Percentiles rank a stretch among this genome's conserved stretches.
Conservation (phyloP, 805 yeast genomes). For the Blastobotrys peoriensis region DNA sequence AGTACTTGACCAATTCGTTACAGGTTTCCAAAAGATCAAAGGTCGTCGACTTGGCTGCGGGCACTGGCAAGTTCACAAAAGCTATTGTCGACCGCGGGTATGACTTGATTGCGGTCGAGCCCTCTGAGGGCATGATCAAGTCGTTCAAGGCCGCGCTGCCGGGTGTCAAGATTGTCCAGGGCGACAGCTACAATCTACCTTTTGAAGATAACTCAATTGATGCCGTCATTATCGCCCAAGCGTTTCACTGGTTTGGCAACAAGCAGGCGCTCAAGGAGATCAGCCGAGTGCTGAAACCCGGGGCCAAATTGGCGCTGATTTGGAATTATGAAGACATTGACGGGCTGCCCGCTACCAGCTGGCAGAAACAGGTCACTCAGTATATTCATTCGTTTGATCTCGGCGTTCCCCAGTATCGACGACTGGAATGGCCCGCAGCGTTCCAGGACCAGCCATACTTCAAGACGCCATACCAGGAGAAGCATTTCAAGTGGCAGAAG, state of each 20-base stretch:
- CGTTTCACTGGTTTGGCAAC: slow-evolving; percentile 64
- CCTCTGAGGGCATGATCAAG: slow-evolving; percentile 51
- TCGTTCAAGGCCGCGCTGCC: slow-evolving; percentile 46
- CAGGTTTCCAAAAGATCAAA: slow-evolving; percentile 30
- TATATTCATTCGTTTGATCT: slow-evolving; percentile 35
- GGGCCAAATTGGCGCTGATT: slow-evolving; percentile 47
- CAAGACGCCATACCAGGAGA: slow-evolving; percentile 32
- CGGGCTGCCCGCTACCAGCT: slow-evolving; percentile 25
- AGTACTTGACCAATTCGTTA: slow-evolving; percentile 37
- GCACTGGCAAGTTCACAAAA: slow-evolving; percentile 59
- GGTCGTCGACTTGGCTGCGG: slow-evolving; percentile 49
- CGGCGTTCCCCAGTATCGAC: slow-evolving; percentile 53
- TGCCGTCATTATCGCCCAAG: slow-evolving; percentile 52
- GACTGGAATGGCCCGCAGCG: slow-evolving; percentile 40
- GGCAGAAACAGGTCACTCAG: slow-evolving; percentile 36
- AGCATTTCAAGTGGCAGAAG: slow-evolving; percentile 26
- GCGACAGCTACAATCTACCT: slow-evolving; percentile 45
- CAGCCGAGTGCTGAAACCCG: slow-evolving; percentile 43
- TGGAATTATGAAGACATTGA: slow-evolving; percentile 50
- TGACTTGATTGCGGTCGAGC: slow-evolving; percentile 46
- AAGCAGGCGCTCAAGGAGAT: slow-evolving; percentile 42
- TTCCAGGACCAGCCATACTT: slow-evolving; percentile 34
- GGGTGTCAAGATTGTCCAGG: slow-evolving; percentile 31
- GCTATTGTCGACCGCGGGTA: slow-evolving; percentile 38
- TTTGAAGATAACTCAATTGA: slow-evolving; percentile 40